Evolutionary conservation across 2,329 filamentous ascomycete genomes (phyloP).

Genomic region (Beauveria asiatica): DNA sequence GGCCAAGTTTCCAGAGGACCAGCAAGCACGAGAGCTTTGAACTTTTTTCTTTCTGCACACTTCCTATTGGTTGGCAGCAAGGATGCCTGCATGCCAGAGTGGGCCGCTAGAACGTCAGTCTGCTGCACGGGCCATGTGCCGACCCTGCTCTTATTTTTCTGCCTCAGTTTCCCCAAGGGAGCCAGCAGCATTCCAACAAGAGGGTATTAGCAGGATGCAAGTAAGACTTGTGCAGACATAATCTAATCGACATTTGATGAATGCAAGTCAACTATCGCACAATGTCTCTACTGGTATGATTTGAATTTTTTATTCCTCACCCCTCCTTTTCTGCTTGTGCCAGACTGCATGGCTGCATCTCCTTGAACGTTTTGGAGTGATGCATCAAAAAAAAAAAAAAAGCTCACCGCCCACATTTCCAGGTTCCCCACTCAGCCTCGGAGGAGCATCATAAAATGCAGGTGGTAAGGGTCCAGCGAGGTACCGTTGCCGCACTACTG

Average conservation of each 20-base stretch:
- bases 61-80: slow-evolving; percentile 25
- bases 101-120: slow-evolving; percentile 25
- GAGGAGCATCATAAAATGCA: neutral
- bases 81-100: slow-evolving; percentile 27
- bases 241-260: neutral
- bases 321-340: too few species aligned
- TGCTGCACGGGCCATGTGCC: slow-evolving; percentile 14
- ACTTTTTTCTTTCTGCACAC: slow-evolving; percentile 27
- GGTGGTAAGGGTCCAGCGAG: neutral
- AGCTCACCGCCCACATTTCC: slow-evolving; percentile 11
- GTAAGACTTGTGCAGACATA: too few species aligned
- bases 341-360: neutral
- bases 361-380: slow-evolving; percentile 8
- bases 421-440: slow-evolving; percentile 4
- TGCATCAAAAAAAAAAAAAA: slow-evolving; percentile 13
- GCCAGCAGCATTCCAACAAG: neutral
- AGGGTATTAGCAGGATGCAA: neutral
- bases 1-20: neutral
- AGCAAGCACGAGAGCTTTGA: slow-evolving; percentile 26
- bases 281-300: too few species aligned
- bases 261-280: too few species aligned
- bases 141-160: slow-evolving; percentile 6
- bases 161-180: neutral
- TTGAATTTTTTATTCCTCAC: too few species aligned
- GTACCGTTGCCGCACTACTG: neutral